Percentiles rank a stretch among this genome's conserved stretches.
Conservation (phyloP, 139 green algal species). For the Auxenochlorella pyrenoidosa region DNA sequence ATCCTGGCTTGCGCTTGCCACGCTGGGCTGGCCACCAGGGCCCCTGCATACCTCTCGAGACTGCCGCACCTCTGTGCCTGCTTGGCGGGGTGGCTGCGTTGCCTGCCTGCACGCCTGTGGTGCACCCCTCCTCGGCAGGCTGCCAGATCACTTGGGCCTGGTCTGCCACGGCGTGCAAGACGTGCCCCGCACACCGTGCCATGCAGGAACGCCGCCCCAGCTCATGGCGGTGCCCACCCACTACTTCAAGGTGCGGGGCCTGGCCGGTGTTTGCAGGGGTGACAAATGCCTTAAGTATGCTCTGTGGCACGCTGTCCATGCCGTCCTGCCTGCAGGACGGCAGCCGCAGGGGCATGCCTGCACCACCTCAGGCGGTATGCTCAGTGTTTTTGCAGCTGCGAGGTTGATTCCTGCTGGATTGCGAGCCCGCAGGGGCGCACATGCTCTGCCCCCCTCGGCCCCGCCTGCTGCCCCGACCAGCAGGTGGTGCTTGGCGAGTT, state of each 20-base stretch:
- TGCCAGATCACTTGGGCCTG: not conserved
- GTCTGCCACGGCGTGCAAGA: not conserved
- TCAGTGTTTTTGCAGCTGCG: too few relatives aligned
- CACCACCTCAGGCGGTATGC: too few relatives aligned
- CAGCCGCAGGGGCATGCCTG: not conserved
- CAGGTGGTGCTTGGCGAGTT: slow-evolving; percentile 53
- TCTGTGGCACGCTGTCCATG: not conserved
- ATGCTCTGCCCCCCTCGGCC: not conserved
- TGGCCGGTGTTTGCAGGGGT: too few relatives aligned
- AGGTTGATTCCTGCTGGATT: not conserved
- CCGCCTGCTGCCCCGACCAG: too few relatives aligned
- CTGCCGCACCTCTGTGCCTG: too few relatives aligned
- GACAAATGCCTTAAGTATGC: not conserved
- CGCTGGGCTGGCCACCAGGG: too few relatives aligned
- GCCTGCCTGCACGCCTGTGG: not conserved
- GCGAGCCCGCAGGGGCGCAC: too few relatives aligned
- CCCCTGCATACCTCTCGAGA: too few relatives aligned
- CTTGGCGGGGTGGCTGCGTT: too few relatives aligned
- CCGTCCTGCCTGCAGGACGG: not conserved
- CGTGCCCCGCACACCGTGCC: too few relatives aligned
- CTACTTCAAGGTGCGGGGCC: slow-evolving; percentile 88
- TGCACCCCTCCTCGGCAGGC: not conserved
- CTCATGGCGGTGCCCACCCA: slow-evolving; percentile 93
- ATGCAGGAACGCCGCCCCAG: slow-evolving; percentile 71
- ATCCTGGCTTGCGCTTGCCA: too few relatives aligned